phyloP scores from a whole-genome alignment of 2,329 filamentous ascomycete genomes.

The Penicillium hesseltinei region DNA sequence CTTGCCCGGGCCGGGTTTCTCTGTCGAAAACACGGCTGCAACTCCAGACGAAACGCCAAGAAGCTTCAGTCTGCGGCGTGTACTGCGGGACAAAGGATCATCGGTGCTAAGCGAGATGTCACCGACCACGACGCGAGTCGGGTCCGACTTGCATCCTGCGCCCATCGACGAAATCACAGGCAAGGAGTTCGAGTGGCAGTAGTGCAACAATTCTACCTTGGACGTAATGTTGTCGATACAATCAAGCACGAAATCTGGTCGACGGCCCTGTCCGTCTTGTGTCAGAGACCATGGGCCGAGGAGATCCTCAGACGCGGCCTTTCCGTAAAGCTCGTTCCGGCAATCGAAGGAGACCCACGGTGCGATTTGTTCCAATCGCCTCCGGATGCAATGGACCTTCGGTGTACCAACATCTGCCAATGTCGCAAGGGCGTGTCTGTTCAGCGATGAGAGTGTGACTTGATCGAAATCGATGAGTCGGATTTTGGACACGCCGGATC shows the following conservation, averaged over 20 bases:
- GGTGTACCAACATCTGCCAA: conserved; percentile 88
- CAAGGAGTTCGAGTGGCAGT: conserved; percentile 74
- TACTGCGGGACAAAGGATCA: conserved; percentile 82
- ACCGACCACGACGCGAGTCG: conserved; percentile 80
- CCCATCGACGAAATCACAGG: conserved; percentile 94
- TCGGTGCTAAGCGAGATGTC: conserved; percentile 88
- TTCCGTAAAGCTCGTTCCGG: conserved; percentile 77
- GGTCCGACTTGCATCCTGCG: conserved; percentile 86
- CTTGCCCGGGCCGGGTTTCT: conserved; percentile 86
- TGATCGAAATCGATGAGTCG: conserved; percentile 96
- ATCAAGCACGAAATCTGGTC: conserved; percentile 87
- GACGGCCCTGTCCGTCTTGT: conserved; percentile 43
- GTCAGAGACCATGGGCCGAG: conserved; percentile 63
- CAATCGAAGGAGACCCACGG: conserved; percentile 93
- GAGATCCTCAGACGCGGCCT: conserved; percentile 62
- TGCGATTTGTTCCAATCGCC: conserved; percentile 77
- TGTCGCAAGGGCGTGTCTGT: conserved; percentile 93
- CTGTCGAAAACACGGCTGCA: conserved; percentile 87
- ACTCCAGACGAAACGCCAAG: conserved; percentile 81
- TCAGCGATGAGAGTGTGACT: conserved; percentile 89
- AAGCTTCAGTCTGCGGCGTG: conserved; percentile 72
- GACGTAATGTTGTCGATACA: conserved; percentile 98
- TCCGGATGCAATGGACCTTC: conserved; percentile 82
- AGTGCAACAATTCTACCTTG: conserved; percentile 85
- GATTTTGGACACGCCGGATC: conserved; percentile 84